Base-by-base conservation (phyloP, 2,329 filamentous ascomycete species). In the Aotearoamyces nothofagi region DNA sequence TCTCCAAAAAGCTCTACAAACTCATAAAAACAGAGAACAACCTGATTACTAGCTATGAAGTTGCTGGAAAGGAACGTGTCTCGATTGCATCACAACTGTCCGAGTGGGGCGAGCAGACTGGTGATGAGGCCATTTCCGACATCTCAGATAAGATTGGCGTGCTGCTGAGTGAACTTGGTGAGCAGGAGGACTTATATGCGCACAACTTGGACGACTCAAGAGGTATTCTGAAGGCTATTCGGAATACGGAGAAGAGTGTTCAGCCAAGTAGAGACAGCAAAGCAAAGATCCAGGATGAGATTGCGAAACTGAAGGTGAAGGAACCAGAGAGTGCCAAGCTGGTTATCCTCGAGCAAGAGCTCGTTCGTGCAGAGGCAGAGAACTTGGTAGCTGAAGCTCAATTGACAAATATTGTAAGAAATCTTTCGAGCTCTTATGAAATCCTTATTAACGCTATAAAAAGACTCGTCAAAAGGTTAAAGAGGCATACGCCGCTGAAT, bases 101-200 rank as follows among this genome's bases (percentile, higher is more conserved):
- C 5, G 86, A 96, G 42, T 98, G 90, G 90, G 90, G 90, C 33
- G 86, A 96, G 57, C 70, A 80, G 35, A 94, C 86, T 2, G 69
- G 72, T 30, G 90, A 98, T 47, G 83, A 92, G 36, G 72, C 75
- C 29, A 65, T 96, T 45, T 83, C 73, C 29, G 90, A 96, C 50
- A 69, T 98, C 42, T 84, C 80, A 34, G 90, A 96, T 65, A 98
- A 98, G 65, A 66, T 98, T 29, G 90, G 84, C 29, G 87, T 96
- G 22, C 61, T 98, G 44, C 62, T 98, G 35, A 78, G 80, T 13
- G 90, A 96, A 61, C 72, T 98, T 36, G 90, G 84, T 29, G 84
- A 93, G 56, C 84, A 92, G 55, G 90, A 98, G 53, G 86, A 94
- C 41, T 50, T 65, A 25, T 96, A 86, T 53, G 82, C 86, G 4